phyloP scores from a whole-genome alignment of 2,329 filamentous ascomycete genomes.

The Aspergillus calidoustus region DNA sequence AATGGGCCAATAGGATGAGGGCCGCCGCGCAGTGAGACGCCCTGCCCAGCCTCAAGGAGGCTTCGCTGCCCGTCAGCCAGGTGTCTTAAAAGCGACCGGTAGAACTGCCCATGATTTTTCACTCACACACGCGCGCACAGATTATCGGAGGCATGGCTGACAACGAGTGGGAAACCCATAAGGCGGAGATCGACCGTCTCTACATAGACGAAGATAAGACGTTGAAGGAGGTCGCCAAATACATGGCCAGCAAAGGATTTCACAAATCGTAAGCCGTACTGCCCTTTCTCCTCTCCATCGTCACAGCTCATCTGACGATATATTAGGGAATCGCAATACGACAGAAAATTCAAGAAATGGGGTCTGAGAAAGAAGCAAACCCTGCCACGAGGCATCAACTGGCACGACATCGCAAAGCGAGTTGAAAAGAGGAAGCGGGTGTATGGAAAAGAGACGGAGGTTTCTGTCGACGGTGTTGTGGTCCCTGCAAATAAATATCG shows the following conservation, averaged over 20 bases:
- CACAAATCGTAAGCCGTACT: neutral
- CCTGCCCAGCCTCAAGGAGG: too few relatives aligned
- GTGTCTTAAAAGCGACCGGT: too few relatives aligned
- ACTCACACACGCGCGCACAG: too few relatives aligned
- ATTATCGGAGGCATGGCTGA: neutral
- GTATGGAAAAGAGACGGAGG: neutral
- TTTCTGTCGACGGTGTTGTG: neutral
- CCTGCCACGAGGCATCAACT: neutral
- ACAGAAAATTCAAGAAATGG: neutral
- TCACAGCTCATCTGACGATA: neutral
- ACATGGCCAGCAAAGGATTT: neutral
- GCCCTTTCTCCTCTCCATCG: neutral
- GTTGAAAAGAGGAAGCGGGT: neutral
- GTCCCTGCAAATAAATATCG: neutral
- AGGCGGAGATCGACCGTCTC: neutral
- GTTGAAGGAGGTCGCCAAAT: neutral
- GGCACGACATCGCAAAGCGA: neutral
- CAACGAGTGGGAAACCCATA: neutral
- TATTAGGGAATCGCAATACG: neutral
- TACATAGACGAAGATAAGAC: neutral
- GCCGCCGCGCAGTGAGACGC: too few relatives aligned
- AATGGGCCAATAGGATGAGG: too few relatives aligned
- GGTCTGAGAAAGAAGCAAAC: neutral
- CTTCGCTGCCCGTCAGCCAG: too few relatives aligned
- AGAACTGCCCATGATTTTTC: too few relatives aligned